Evolutionary conservation across 331 rosid species (phyloP), one percentile per base, ranked within the genome.

Genomic region (Pyrus hybrid): DNA sequence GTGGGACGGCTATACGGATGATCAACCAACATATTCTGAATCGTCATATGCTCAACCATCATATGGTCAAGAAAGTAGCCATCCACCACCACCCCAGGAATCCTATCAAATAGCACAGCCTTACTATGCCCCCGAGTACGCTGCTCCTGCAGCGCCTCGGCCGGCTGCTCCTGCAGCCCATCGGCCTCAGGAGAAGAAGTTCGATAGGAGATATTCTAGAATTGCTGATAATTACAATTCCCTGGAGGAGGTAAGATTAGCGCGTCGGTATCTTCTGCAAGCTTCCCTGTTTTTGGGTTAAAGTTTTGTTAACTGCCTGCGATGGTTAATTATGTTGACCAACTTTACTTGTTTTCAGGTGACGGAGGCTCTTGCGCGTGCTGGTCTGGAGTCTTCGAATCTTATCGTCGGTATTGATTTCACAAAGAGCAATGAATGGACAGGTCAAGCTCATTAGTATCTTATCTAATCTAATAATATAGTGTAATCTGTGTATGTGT

Each of bases 381-480:
- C 93, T 26, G 94, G 97, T 68, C 96, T 92, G 2, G 97, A 92
- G 83, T 92, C 96, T 56, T 92, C 94, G 35, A 90, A 92, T 87
- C 90, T 88, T 56, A 90, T 92, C 63, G 86, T 92, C 49, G 97
- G 96, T 9, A 81, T 92, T 75, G 97, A 92, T 86, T 90, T 92
- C 81, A 92, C 97, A 13, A 92, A 88, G 86, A 90, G 97, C 86
- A 90, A 92, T 61, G 97, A 92, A 70, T 92, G 97, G 97, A 92
- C 96, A 76, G 97, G 97, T 92, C n/a, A 77, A 72, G 76, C 41
- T 13, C 51, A 45, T 37, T 58, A 58, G 0, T 58, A 51, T 51
- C 21, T 22, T 2, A 58, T 58, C 28, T 0, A 41, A 9, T 54
- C 2, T 3, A 16, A 0, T 28, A 63, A 28, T 28, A 13, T 73